Evolutionary conservation across 306 rosid species (phyloP), one percentile per base, ranked within the genome.

Genomic region (Casuarina glauca): DNA sequence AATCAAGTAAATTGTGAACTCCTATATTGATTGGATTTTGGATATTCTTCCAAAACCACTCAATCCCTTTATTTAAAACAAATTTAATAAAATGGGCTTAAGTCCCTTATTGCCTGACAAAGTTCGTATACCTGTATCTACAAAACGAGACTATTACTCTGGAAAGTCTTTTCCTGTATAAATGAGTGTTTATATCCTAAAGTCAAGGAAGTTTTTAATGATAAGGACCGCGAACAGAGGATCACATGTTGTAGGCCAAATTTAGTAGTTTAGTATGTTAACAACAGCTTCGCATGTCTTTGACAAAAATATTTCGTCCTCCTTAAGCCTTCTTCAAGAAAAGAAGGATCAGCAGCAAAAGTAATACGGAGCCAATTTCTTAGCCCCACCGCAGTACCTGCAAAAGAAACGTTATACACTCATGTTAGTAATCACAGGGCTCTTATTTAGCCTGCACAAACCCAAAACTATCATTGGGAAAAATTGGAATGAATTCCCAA

Each of bases 321-420:
- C 9, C 76, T 76, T 0, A 88, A 64, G 3, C 82, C 92, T 69
- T 88, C 92, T 77, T 86, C 90, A 1, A 88, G 80, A n/a, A 82
- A 79, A 5, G 87, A 75, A 36, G 88, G 87, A 77, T 86, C 92
- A 7, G 51, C 90, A 1, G 92, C 92, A 62, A 88, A 86, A 13
- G 90, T 84, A 51, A 86, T 42, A 12, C 92, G 88, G 41, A 88
- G 53, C 90, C 92, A 88, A 48, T 86, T 77, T 55, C 77, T 75
- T 15, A 86, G 69, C 45, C 92, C 92, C 16, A 88, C 90, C 1
- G 88, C 88, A 50, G 81, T 84, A 32, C 92, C 92, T 88, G 82
- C 55, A 74, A 75, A 45, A 62, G 1, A 3, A 16, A 70, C 1
- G 4, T 48, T 17, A 3, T 3, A 54, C 2, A 26, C 70, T 15